Base-by-base conservation (phyloP, 2,329 filamentous ascomycete genomes). In the Aspergillus fumigatiaffinis region DNA sequence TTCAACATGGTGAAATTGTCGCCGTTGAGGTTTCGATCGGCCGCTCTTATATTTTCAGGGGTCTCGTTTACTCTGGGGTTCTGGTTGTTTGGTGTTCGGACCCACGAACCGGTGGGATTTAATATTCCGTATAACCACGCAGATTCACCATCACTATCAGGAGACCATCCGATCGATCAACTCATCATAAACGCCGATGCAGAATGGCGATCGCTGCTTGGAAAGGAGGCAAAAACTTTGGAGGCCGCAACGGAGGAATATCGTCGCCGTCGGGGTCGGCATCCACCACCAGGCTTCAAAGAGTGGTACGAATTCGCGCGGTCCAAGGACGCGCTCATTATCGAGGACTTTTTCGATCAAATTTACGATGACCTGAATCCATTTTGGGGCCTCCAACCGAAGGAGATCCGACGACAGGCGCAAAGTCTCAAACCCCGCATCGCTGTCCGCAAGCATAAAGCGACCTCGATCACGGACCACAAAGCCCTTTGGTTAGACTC, bases 291-390 rank as follows among this genome's bases (percentile, higher is more conserved):
- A 1, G 70, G 72, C 2, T 83, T 82, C 61, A 78, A 79, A 49
- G 58, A 66, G 41, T 82, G 80, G 80, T 78, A 73, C 60, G 58
- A 71, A 4, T 81, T 74, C 62, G 80, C 80, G 7, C 64, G 71
- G 32, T 68, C 71, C 10, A 66, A 76, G 49, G 66, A 76, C 52
- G 73, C 77, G 1, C 41, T 81, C 29, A 69, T 82, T 1, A 68
- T 82, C 4, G 80, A 82, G 62, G 76, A 79, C 6, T 77, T 80
- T 59, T 82, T 80, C 61, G 79, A 82, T 57, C 78, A 78, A 57
- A 79, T 82, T 9, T 80, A 82, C 63, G 65, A 78, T 56, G 80
- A 82, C 55, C 52, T 82, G 26, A 71, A 67, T 28, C 79, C 80
- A 0, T 82, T 80, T 60, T 82, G 80, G 80, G 79, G 72, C 5